phyloP scores from a whole-genome alignment of 495 filamentous ascomycete genomes.

The Aspergillus ellipticus region DNA sequence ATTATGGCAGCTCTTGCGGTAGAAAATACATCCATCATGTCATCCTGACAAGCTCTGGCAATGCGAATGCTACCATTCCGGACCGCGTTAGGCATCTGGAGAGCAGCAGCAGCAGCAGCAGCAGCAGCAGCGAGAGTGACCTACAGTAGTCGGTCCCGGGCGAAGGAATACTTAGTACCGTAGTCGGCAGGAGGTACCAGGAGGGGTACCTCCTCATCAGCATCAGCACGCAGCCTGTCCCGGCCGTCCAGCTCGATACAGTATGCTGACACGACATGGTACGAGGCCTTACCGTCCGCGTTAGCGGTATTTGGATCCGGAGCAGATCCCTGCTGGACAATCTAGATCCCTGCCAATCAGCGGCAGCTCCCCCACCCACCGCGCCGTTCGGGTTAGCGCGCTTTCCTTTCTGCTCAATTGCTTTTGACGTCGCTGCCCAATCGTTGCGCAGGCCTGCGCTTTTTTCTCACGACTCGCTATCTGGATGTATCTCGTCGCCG shows the following conservation, averaged over 20 bases:
- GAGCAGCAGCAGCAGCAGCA: slow-evolving; percentile 6
- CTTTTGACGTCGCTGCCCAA: slow-evolving; percentile 11
- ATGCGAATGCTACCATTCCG: slow-evolving; percentile 7
- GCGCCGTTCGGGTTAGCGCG: slow-evolving; percentile 6
- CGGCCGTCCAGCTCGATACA: slow-evolving; percentile 15
- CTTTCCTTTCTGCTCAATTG: slow-evolving; percentile 12
- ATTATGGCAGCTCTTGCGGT: slow-evolving; percentile 3
- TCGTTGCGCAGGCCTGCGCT: background rate
- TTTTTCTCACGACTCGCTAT: slow-evolving; percentile 1
- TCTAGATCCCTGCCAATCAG: slow-evolving; percentile 17
- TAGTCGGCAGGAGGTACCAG: no score
- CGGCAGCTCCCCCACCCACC: slow-evolving; percentile 14
- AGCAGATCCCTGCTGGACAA: slow-evolving; percentile 20
- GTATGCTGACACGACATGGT: slow-evolving; percentile 15
- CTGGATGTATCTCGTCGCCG: slow-evolving; percentile 7
- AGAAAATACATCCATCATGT: slow-evolving; percentile 5
- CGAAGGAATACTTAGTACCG: no score
- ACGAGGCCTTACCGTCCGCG: slow-evolving; percentile 9
- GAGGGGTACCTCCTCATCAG: no score
- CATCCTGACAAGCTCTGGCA: slow-evolving; percentile 9
- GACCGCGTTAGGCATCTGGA: slow-evolving; percentile 16
- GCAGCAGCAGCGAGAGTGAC: no score
- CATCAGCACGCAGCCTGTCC: no score
- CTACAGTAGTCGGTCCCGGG: background rate
- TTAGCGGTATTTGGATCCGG: slow-evolving; percentile 16